phyloP scores from a whole-genome alignment of 2,329 filamentous ascomycete genomes.

The Teratosphaeria destructans region DNA sequence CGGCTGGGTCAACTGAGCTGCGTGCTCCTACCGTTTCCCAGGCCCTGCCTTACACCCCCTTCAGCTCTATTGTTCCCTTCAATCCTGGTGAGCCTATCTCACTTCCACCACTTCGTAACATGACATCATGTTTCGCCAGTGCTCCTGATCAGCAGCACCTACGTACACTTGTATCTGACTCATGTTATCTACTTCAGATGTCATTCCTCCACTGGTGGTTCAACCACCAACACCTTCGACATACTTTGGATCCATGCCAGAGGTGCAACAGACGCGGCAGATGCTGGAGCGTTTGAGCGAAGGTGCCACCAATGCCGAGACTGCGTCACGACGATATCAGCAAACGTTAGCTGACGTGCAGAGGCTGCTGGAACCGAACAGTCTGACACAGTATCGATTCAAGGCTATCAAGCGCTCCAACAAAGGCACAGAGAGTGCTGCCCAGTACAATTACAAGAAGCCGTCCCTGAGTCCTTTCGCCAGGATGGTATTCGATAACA shows the following conservation, averaged over 20 bases:
- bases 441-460: constrained; percentile 1
- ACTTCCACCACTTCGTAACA: not conserved
- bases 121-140: not conserved
- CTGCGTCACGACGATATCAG: constrained; percentile 56
- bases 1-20: constrained; percentile 1
- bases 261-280: constrained; percentile 21
- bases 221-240: constrained; percentile 30
- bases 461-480: constrained; percentile 42
- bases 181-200: constrained; percentile 21
- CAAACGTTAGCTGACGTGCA: constrained; percentile 65
- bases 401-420: constrained; percentile 5
- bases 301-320: constrained; percentile 51
- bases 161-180: not conserved
- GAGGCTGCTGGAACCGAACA: constrained; percentile 60
- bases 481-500: constrained; percentile 40
- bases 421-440: constrained; percentile 1
- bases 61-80: constrained; percentile 70
- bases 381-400: constrained; percentile 55
- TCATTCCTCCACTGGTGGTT: constrained; percentile 36
- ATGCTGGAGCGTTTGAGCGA: constrained; percentile 59
- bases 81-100: constrained; percentile 49
- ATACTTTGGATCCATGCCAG: constrained; percentile 17
- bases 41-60: constrained; percentile 70
- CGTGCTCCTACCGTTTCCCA: constrained; percentile 51
- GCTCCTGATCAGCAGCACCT: not conserved